Percentiles rank a stretch among this genome's conserved stretches.
phyloP scores from a whole-genome alignment of 140 eudicot genomes.

The Anethum foeniculum region DNA sequence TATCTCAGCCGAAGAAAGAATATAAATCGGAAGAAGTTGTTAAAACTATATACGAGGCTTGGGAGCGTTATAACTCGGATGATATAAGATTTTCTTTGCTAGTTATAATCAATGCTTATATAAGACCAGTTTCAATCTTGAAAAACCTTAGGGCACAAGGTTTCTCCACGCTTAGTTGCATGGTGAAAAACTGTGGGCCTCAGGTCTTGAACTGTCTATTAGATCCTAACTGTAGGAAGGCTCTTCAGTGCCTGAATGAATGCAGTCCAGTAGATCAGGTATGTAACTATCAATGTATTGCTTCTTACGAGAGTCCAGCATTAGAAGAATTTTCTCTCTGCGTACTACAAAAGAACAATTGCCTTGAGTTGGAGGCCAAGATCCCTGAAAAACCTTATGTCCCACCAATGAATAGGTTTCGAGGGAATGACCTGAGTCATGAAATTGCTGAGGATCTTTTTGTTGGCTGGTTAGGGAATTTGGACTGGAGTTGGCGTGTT shows the following conservation, averaged over 20 bases:
- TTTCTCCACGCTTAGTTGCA: constrained; percentile 69
- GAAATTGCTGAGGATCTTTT: constrained; percentile 93
- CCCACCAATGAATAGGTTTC: constrained; percentile 54
- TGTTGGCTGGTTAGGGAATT: constrained; percentile 74
- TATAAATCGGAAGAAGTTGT: constrained; percentile 46
- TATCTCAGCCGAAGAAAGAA: constrained; percentile 31
- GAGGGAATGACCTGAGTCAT: constrained; percentile 40
- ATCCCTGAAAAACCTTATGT: constrained; percentile 78
- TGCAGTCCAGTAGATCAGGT: constrained; percentile 98
- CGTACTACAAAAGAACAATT: constrained; percentile 77
- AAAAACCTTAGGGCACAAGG: constrained; percentile 80
- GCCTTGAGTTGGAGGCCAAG: constrained; percentile 72
- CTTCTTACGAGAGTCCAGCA: constrained; percentile 72
- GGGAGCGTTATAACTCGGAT: constrained; percentile 76
- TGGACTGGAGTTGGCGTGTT: constrained; percentile 97
- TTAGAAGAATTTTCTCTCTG: constrained; percentile 85
- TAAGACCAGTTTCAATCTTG: constrained; percentile 66
- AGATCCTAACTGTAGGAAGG: constrained; percentile 78
- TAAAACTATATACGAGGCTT: constrained; percentile 61
- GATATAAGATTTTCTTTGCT: constrained; percentile 80
- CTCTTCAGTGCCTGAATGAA: constrained; percentile 79
- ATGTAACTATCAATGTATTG: constrained; percentile 80
- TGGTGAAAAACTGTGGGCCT: constrained; percentile 77
- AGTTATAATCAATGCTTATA: constrained; percentile 68
- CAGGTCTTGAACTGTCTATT: constrained; percentile 80